Percentiles rank a stretch among this genome's conserved stretches.
phyloP scores from a whole-genome alignment of 257 asterid genomes.

The Fraxinus excelsior region DNA sequence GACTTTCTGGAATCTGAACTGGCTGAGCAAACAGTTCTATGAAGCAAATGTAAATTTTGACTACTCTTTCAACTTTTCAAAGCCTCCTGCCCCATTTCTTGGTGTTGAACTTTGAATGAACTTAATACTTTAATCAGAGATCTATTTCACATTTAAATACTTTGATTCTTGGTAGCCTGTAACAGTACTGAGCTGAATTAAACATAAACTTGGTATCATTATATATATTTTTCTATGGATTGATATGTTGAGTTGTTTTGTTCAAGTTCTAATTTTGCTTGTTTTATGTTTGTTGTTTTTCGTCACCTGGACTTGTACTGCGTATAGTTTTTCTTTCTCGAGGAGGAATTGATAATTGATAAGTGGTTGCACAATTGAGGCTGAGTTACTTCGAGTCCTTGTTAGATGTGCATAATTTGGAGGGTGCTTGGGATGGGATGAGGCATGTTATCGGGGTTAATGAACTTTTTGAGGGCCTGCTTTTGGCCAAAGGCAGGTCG shows the following conservation, averaged over 20 bases:
- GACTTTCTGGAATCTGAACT: conserved; percentile 37
- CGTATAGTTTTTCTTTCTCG: background rate
- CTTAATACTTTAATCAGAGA: conserved; percentile 10
- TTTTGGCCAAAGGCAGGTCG: conserved; percentile 57
- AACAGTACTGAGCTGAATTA: conserved; percentile 6
- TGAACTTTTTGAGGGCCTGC: conserved; percentile 70
- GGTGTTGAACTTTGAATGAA: conserved; percentile 37
- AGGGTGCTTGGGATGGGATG: conserved; percentile 75
- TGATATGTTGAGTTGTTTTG: background rate
- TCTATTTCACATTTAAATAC: conserved; percentile 15
- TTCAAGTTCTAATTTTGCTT: conserved; percentile 16
- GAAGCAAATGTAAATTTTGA: conserved; percentile 36
- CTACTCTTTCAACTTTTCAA: conserved; percentile 22
- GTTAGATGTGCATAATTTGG: conserved; percentile 48
- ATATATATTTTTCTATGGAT: background rate
- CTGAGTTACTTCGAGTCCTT: conserved; percentile 21
- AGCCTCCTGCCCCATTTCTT: conserved; percentile 23
- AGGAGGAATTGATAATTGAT: conserved; percentile 1
- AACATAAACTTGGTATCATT: background rate
- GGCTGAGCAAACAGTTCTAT: conserved; percentile 28
- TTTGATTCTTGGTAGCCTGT: conserved; percentile 6
- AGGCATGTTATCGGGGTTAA: conserved; percentile 67
- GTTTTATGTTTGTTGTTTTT: conserved; percentile 4
- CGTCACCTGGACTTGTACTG: conserved; percentile 14
- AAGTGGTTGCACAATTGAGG: background rate